Evolutionary conservation across 2,329 filamentous ascomycete species (phyloP), one percentile per base, ranked within the genome.

Genomic region (Cladophialophora exuberans): DNA sequence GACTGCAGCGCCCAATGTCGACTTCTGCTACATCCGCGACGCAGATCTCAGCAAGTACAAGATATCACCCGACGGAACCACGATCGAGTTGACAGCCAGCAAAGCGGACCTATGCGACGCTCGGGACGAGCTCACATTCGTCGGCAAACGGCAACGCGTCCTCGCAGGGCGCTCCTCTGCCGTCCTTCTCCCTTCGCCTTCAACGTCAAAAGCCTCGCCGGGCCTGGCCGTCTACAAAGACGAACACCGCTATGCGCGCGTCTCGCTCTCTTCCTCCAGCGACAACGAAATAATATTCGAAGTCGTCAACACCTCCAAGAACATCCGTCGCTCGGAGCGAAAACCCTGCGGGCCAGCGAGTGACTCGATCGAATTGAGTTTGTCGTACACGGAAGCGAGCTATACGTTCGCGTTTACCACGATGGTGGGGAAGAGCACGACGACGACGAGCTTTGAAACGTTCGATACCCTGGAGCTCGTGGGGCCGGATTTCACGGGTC

Each of bases 401-500:
- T 54, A 54, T 17, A 25, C 6, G n/a, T 28, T 54, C 18, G 10
- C 31, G 4, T 54, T 48, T 20, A 25, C n/a, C 20, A 52, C 51
- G 11, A 33, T 6, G 48, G 48, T 20, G 25, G 49, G 13, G 45
- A 55, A n/a, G 23, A 6, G 5, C 38, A 33, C 2, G 30, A n/a
- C n/a, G n/a, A n/a, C n/a, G n/a, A n/a, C n/a, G n/a, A n/a, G n/a
- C n/a, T 66, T 35, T 58, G 57, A 13, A 22, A 38, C 26, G 1
- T 56, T 69, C 20, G 66, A 68, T 49, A 64, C 64, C 6, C 20
- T 67, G 23, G 67, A 71, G 5, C 53, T 72, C 62, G 68, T 66
- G 0, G 65, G 63, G 6, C 65, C 62, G 17, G 70, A 72, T 54
- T 71, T 72, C 52, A 67, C 68, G 1, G 70, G 70, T 0, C 68